phyloP scores from a whole-genome alignment of 2,329 filamentous ascomycete species.

The Aureobasidium musti region DNA sequence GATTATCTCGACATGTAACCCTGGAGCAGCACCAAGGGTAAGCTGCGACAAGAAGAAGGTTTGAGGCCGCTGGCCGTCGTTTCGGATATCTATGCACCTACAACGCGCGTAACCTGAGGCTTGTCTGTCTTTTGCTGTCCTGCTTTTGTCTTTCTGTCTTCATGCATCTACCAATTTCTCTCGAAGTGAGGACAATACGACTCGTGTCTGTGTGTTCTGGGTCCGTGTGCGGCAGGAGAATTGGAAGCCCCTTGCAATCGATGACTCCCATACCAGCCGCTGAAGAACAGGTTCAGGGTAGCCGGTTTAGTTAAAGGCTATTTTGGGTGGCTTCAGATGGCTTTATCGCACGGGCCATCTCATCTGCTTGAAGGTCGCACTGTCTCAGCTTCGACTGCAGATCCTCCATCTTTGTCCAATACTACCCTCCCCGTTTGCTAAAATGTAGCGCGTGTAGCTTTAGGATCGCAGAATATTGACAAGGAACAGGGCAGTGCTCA shows the following conservation, averaged over 20 bases:
- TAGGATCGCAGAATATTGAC: too few relatives aligned
- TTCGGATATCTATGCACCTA: conserved; percentile 18
- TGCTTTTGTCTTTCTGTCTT: background rate
- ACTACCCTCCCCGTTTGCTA: background rate
- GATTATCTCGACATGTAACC: background rate
- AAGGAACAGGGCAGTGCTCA: too few relatives aligned
- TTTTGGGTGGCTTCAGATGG: conserved; percentile 7
- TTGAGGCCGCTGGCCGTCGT: conserved; percentile 13
- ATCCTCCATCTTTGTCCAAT: conserved; percentile 9
- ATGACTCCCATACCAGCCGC: conserved; percentile 6
- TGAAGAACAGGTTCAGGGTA: conserved; percentile 13
- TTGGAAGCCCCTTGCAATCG: background rate
- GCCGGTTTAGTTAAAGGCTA: background rate
- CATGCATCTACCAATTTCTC: background rate
- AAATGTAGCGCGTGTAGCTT: too few relatives aligned
- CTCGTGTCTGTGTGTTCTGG: background rate
- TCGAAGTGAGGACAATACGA: background rate
- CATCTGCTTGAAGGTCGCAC: conserved; percentile 19
- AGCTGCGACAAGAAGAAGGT: conserved; percentile 10
- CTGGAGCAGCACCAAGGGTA: background rate
- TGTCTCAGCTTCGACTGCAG: conserved; percentile 2
- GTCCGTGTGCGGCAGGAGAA: background rate
- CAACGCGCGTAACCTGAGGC: conserved; percentile 2
- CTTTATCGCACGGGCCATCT: conserved; percentile 21
- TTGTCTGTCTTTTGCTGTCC: conserved; percentile 1